Percentiles rank a stretch among this genome's conserved stretches.
phyloP scores from a whole-genome alignment of 805 yeast species.

The Suhomyces kilbournensis region DNA sequence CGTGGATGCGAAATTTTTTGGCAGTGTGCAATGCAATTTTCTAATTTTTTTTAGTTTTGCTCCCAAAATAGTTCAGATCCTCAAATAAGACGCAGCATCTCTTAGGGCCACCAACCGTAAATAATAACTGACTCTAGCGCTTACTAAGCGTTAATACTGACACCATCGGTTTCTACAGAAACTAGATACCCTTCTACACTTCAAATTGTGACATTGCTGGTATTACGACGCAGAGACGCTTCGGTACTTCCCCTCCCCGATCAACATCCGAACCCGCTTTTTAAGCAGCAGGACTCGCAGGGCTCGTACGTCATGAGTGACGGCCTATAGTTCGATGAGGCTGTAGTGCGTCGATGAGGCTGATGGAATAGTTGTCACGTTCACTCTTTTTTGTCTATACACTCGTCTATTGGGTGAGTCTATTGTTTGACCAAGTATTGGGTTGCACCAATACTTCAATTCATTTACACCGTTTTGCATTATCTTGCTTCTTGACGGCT shows the following conservation, averaged over 20 bases:
- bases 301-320: background rate
- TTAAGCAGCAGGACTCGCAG: background rate
- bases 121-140: background rate
- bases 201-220: background rate
- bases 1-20: too few relatives aligned
- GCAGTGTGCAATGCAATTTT: background rate
- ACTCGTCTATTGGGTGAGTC: too few relatives aligned
- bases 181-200: background rate
- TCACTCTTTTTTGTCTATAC: background rate
- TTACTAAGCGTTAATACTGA: background rate
- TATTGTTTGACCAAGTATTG: too few relatives aligned
- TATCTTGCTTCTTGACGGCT: background rate
- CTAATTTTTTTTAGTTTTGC: background rate
- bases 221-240: background rate
- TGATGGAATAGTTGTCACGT: background rate
- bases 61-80: background rate
- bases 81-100: background rate
- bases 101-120: background rate
- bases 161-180: background rate
- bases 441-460: too few relatives aligned
- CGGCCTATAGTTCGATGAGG: background rate
- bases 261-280: background rate
- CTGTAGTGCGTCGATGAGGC: background rate
- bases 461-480: background rate
- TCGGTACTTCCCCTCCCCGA: background rate